Percentiles rank a stretch among this genome's conserved stretches.
phyloP scores from a whole-genome alignment of 306 rosid genomes.

The Crotalaria pallida region DNA sequence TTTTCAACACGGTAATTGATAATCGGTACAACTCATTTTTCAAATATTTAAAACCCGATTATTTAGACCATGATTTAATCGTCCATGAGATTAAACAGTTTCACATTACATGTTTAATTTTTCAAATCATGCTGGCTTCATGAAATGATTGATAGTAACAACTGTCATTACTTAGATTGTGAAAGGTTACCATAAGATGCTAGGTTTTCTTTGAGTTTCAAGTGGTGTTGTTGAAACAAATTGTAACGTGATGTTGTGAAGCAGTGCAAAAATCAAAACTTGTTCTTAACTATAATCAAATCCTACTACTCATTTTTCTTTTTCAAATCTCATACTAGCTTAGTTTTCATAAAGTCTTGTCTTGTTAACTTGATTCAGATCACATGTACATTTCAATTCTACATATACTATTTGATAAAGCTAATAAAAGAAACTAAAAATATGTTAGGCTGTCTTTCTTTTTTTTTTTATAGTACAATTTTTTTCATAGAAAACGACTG shows the following conservation, averaged over 20 bases:
- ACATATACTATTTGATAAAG: not conserved
- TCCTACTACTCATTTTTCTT: not conserved
- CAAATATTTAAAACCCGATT: not conserved
- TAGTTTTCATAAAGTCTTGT: not conserved
- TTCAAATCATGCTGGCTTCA: not conserved
- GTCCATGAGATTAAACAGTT: not conserved
- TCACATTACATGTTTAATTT: not conserved
- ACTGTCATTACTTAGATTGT: not conserved
- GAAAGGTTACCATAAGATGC: not conserved
- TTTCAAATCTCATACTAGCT: not conserved
- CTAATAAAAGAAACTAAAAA: not conserved
- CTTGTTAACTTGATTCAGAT: not conserved
- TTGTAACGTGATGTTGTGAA: not conserved
- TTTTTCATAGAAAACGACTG: not conserved
- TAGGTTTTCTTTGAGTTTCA: not conserved
- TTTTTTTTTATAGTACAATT: not conserved
- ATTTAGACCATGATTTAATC: not conserved
- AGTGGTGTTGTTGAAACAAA: not conserved
- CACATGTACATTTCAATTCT: not conserved
- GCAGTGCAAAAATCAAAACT: not conserved
- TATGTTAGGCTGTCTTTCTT: not conserved
- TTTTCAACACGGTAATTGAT: not conserved
- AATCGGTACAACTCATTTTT: not conserved
- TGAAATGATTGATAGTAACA: not conserved
- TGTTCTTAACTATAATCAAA: not conserved